Evolutionary conservation across 2,329 filamentous ascomycete species (phyloP), one percentile per base, ranked within the genome.

Genomic region (Ophiostoma sp.): DNA sequence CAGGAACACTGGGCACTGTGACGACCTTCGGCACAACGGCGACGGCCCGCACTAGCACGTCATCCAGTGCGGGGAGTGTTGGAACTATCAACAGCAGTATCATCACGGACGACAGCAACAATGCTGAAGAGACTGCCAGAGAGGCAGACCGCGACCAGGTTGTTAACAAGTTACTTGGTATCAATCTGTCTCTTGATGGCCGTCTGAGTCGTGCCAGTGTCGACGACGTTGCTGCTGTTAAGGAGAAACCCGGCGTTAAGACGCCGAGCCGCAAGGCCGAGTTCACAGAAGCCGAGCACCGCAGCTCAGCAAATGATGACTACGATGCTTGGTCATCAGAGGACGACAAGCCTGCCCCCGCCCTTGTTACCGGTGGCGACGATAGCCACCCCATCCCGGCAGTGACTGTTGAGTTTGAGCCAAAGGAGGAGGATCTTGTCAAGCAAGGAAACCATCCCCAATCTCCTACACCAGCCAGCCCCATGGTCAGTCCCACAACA

Each of bases 181-280:
- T 95, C 81, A 92, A 90, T 74, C 84, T 95, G 3, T 88, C 89
- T 1, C 85, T 88, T 1, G 83, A 83, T 2, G 69, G 92, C 70
- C 88, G 87, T n/a, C 88, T 88, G 66, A 97, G 93, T 79, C 90
- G 87, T 78, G 84, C 93, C 76, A 95, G 92, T 79, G 91, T 96
- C 64, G 85, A 89, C 45, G 92, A 96, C 77, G 89, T 97, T 57
- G 93, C 94, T 7, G 89, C 89, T 12, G 92, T 94, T 61, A 93
- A 87, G 80, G 93, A 95, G 82, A 94, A 93, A 80, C 93, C 93
- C 0, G 93, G 92, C 0, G 89, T 95, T 28, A 90, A 94, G 78
- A 94, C 93, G 22, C 93, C 93, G 6, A 94, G 93, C 79, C 87
- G 91, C 64, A 89, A 84, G 75, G 79, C 81, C 64, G 80, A 80